Base-by-base conservation (phyloP, 2,329 filamentous ascomycete species). In the Colletotrichum coccodes region DNA sequence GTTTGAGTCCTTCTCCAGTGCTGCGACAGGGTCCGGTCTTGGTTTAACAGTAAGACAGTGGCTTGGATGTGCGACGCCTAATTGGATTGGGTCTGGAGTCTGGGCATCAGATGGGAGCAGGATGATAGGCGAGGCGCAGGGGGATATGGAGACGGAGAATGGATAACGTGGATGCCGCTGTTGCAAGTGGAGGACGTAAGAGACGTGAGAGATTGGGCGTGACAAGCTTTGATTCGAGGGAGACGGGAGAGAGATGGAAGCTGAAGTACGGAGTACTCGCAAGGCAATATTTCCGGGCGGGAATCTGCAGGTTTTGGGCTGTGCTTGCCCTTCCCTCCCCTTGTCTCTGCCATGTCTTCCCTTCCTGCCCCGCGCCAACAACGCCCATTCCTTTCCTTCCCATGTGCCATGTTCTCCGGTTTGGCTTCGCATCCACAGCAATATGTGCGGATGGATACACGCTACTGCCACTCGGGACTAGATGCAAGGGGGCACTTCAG, bases 221-320 rank as follows among this genome's bases (percentile, higher is more conserved):
- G 8, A 26, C 9, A 11, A 23, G 21, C 11, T 18, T 11, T 40
- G 52, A 12, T n/a, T 40, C 36, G 26, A 12, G 18, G 21, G 54
- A 16, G 42, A 59, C 23, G 32, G 34, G 23, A 14, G 34, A 12
- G 32, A n/a, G 58, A 23, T 32, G 58, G 16, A 16, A 61, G 44
- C 12, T n/a, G n/a, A 38, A 16, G 18, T 16, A 36, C 12, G 46
- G 40, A 14, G 34, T 32, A 50, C 14, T 14, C 23, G 47, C 53
- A 26, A 36, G 59, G 28, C 59, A 44, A 57, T 67, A 34, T 68
- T 49, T 49, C 50, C 61, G 53, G 65, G 65, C 60, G 63, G 63
- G 44, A 68, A 68, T 34, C 56, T 62, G 67, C 67, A 70, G 42
- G 47, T 63, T 63, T 70, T 63, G 67, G 67, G 63, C 63, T 46